These are phyloP conservation scores for Cucumis hystrix DNA, from an alignment of 306 rosid genomes.

Conservation along the genomic window DNA sequence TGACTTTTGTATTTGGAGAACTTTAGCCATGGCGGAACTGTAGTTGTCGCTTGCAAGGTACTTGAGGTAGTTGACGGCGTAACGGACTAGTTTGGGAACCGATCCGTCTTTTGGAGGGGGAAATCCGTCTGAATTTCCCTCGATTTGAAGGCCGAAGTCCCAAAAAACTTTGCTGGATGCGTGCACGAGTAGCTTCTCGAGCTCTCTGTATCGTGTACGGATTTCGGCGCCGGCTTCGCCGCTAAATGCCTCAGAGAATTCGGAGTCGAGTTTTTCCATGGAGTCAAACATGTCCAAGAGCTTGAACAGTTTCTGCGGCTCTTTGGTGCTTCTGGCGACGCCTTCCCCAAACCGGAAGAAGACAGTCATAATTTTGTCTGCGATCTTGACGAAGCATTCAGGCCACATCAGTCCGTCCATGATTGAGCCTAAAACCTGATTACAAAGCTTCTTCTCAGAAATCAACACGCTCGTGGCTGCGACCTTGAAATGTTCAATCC, in stretches of 20 bases:
- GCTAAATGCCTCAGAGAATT: slow-evolving; percentile 31
- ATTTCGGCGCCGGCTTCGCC: slow-evolving; percentile 60
- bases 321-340: slow-evolving; percentile 62
- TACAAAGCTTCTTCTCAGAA: slow-evolving; percentile 61
- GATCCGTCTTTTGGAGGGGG: slow-evolving; percentile 71
- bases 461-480: slow-evolving; percentile 49
- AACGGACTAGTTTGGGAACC: slow-evolving; percentile 64
- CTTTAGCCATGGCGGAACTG: slow-evolving; percentile 43
- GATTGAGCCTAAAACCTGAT: slow-evolving; percentile 38
- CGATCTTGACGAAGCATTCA: slow-evolving; percentile 69
- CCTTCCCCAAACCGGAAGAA: slow-evolving; percentile 90
- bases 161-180: slow-evolving; percentile 70
- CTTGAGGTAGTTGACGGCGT: slow-evolving; percentile 68
- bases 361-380: slow-evolving; percentile 87
- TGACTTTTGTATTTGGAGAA: slow-evolving; percentile 52
- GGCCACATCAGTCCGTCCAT: slow-evolving; percentile 66
- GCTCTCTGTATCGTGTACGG: slow-evolving; percentile 47
- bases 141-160: slow-evolving; percentile 83
- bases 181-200: slow-evolving; percentile 63
- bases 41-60: slow-evolving; percentile 47
- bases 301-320: slow-evolving; percentile 79
- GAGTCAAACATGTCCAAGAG: slow-evolving; percentile 71
- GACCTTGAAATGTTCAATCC: slow-evolving; percentile 66
- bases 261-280: slow-evolving; percentile 41
- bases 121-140: slow-evolving; percentile 49